These are phyloP conservation scores for Fusarium sp. DNA, from an alignment of 2,329 filamentous ascomycete species.

Conservation along the genomic window DNA sequence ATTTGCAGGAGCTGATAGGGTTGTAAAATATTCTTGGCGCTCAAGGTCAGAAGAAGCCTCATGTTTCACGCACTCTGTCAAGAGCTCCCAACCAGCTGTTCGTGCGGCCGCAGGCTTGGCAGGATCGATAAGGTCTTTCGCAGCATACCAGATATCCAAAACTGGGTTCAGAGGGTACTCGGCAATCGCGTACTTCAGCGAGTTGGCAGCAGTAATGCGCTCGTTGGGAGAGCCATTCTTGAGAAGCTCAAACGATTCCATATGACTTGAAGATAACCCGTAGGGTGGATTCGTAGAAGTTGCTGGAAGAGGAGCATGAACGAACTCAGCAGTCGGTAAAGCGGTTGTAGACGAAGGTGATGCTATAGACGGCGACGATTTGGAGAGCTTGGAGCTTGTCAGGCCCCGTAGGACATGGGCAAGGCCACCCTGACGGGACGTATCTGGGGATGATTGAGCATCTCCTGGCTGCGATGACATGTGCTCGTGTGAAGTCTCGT, in stretches of 20 bases:
- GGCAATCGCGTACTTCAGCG: conserved; percentile 67
- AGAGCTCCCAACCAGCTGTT: conserved; percentile 72
- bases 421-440: conserved; percentile 67
- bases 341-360: conserved; percentile 56
- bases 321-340: conserved; percentile 59
- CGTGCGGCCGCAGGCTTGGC: conserved; percentile 66
- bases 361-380: conserved; percentile 61
- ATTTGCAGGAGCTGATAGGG: conserved; percentile 67
- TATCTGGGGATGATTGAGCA: conserved; percentile 66
- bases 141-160: conserved; percentile 74
- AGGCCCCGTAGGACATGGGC: conserved; percentile 74
- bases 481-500: conserved; percentile 57
- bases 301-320: conserved; percentile 57
- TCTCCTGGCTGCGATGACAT: conserved; percentile 73
- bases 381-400: conserved; percentile 67
- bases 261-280: conserved; percentile 64
- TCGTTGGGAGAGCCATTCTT: conserved; percentile 65
- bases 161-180: conserved; percentile 71
- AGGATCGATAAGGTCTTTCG: conserved; percentile 72
- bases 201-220: conserved; percentile 68
- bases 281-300: conserved; percentile 55
- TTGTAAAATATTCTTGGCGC: conserved; percentile 74
- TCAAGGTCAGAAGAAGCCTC: conserved; percentile 73
- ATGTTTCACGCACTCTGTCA: conserved; percentile 75
- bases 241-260: conserved; percentile 67